These are phyloP conservation scores for Linaria vulgaris DNA, from an alignment of 257 asterid genomes.

Conservation along the genomic window DNA sequence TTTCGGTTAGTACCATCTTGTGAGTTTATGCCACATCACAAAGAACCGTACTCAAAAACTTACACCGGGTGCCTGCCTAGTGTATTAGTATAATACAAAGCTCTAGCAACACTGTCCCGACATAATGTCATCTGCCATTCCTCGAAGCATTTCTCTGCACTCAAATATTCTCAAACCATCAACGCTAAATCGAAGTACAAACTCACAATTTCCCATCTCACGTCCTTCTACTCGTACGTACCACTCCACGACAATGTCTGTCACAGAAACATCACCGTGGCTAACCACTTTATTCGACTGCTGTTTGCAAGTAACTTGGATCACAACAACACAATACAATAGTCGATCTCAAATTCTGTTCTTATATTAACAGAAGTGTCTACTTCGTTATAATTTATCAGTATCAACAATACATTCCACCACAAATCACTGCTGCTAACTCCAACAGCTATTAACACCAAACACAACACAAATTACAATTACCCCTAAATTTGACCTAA, in stretches of 20 bases:
- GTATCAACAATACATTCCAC: not conserved
- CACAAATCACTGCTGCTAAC: too few species aligned
- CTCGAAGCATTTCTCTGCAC: not conserved
- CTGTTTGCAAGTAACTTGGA: not conserved
- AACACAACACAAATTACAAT: too few species aligned
- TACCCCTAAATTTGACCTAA: too few species aligned
- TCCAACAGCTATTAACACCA: too few species aligned
- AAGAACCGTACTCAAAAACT: not conserved
- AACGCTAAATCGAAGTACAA: too few species aligned
- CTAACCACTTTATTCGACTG: too few species aligned
- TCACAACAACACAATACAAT: not conserved
- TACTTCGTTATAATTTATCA: constrained; percentile 9
- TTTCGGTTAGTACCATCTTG: not conserved
- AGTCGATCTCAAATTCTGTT: constrained; percentile 4
- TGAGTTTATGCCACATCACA: not conserved
- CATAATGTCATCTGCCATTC: not conserved
- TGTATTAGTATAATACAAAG: not conserved
- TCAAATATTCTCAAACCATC: not conserved
- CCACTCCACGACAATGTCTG: too few species aligned
- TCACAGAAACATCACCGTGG: too few species aligned
- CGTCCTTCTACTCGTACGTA: too few species aligned
- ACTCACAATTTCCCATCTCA: not conserved
- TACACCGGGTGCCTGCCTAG: not conserved
- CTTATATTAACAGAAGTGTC: not conserved
- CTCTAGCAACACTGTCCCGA: not conserved